These are phyloP conservation scores for Neurospora sp. DNA, from an alignment of 495 filamentous ascomycete genomes.

Conservation along the genomic window DNA sequence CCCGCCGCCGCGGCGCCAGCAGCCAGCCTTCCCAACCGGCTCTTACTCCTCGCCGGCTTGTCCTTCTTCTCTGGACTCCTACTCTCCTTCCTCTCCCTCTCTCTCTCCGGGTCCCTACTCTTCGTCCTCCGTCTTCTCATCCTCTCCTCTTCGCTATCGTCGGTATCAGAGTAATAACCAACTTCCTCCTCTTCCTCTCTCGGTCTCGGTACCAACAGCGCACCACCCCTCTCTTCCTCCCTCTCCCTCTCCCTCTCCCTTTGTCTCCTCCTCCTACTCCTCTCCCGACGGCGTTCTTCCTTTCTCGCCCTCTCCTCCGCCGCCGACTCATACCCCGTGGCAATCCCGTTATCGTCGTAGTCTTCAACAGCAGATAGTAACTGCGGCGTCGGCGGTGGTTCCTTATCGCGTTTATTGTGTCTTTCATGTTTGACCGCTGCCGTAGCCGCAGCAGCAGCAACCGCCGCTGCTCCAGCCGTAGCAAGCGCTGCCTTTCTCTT, in stretches of 20 bases:
- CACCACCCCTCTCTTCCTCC: neutral
- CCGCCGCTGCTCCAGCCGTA: neutral
- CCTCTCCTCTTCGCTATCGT: constrained; percentile 32
- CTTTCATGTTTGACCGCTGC: neutral
- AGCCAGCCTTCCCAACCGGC: constrained; percentile 54
- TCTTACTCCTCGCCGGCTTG: constrained; percentile 37
- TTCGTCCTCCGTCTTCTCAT: constrained; percentile 33
- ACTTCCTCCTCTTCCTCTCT: constrained; percentile 6
- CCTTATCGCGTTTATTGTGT: constrained; percentile 9
- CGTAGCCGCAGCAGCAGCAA: neutral
- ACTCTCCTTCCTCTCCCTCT: constrained; percentile 19
- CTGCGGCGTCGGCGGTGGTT: constrained; percentile 20
- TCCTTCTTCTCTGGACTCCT: constrained; percentile 33
- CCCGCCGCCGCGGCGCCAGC: constrained; percentile 59
- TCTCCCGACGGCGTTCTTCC: constrained; percentile 3
- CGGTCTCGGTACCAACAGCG: neutral
- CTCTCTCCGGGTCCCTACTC: constrained; percentile 24
- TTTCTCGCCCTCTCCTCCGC: constrained; percentile 19
- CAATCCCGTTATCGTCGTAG: neutral
- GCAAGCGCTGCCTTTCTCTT: neutral
- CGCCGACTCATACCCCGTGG: constrained; percentile 23
- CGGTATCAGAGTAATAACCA: constrained; percentile 6
- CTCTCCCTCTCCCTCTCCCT: neutral
- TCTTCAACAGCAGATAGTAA: neutral
- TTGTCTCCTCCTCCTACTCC: constrained; percentile 1